Evolutionary conservation across 495 filamentous ascomycete species (phyloP), one percentile per base, ranked within the genome.

Genomic region (Hyaloscypha hepaticicola): DNA sequence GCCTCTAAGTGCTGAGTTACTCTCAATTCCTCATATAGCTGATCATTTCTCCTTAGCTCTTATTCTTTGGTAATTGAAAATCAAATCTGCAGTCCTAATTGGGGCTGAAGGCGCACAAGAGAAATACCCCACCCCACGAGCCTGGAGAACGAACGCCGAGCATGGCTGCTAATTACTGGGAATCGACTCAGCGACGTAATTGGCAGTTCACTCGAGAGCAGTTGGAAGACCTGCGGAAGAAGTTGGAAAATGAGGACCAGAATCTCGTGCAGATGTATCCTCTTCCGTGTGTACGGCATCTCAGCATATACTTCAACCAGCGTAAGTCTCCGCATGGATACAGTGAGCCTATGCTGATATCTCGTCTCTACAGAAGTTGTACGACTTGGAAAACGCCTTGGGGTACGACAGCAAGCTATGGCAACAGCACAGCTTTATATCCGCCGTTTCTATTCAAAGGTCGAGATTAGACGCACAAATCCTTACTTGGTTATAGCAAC

Each of bases 131-230:
- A n/a, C n/a, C n/a, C n/a, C n/a, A n/a, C n/a, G n/a, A n/a, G n/a
- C n/a, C n/a, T n/a, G n/a, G n/a, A n/a, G n/a, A n/a, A n/a, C 11
- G 16, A 45, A 16, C 16, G 8, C 28, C n/a, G 31, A 65, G 51
- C 50, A 99, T 99, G 95, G 93, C 95, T 59, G 91, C 94, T 70
- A 97, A 95, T 76, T 99, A 90, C 77, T 99, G 96, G 95, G 90
- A 89, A 61, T 97, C 94, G 56, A 93, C 92, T 19, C 95, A 99
- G 77, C 85, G 89, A 60, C 86, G 84, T 67, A 83, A 90, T 77
- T 99, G 96, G 96, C 87, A 91, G 63, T 97, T 95, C 78, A 86
- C 93, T 48, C 87, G 89, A 68, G 85, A 89, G 68, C 85, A 89
- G 68, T 80, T 99, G 53, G 84, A 85, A 12, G 83, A 88, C 48